These are phyloP conservation scores for Rubroboletus pulcherrimus DNA, from an alignment of 768 basidiomycete genomes.

Conservation along the genomic window DNA sequence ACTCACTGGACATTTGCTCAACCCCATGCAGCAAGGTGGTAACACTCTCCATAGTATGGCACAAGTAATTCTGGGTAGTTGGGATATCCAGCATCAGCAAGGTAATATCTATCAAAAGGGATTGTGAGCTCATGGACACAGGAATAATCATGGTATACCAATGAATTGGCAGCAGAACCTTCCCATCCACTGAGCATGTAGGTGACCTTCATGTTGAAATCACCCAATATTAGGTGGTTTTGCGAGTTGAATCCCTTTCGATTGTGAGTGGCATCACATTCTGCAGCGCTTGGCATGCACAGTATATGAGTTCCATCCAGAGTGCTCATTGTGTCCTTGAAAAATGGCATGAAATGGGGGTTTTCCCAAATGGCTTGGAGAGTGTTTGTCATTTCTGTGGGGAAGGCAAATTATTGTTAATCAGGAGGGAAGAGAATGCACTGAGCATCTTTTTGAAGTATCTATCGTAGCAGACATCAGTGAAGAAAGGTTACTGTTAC, in stretches of 20 bases:
- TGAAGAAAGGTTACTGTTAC: too few relatives aligned
- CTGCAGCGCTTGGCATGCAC: neutral
- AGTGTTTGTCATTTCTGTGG: too few relatives aligned
- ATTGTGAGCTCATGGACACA: too few relatives aligned
- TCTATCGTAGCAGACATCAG: too few relatives aligned
- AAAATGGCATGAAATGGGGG: neutral
- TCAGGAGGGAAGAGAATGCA: too few relatives aligned
- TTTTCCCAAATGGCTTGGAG: too few relatives aligned
- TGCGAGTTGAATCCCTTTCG: neutral
- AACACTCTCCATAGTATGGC: neutral
- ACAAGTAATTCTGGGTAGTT: neutral
- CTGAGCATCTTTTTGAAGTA: too few relatives aligned
- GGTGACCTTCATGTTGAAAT: neutral
- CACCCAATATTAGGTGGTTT: neutral
- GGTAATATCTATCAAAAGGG: neutral
- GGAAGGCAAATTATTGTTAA: too few relatives aligned
- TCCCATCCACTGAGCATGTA: neutral
- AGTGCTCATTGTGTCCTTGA: neutral
- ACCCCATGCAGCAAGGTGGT: neutral
- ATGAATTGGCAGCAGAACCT: neutral
- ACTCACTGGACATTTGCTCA: too few relatives aligned
- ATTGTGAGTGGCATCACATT: neutral
- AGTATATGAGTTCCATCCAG: neutral
- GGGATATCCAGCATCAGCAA: neutral
- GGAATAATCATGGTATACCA: neutral